phyloP scores from a whole-genome alignment of 179 eudicot genomes.

The Sideroxylon spinosum region DNA sequence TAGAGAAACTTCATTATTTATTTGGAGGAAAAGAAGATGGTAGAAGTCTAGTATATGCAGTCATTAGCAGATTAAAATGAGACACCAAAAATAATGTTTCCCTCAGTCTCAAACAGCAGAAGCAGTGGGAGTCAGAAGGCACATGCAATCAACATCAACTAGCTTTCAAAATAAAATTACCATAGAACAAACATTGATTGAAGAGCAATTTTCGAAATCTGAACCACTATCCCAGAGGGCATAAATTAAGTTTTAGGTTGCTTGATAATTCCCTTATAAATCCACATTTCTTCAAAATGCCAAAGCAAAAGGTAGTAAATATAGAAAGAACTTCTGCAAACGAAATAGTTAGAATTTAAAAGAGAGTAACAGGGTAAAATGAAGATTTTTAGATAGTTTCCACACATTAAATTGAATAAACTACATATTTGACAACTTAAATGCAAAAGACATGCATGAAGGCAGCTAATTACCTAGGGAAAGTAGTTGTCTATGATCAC shows the following conservation, averaged over 20 bases:
- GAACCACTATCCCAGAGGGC: background rate
- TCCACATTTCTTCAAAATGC: background rate
- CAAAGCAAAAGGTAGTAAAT: background rate
- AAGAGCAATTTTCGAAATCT: conserved; percentile 7
- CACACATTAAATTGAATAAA: background rate
- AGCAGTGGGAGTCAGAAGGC: background rate
- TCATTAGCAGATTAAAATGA: background rate
- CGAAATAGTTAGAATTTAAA: background rate
- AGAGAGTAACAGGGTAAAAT: background rate
- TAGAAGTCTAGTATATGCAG: too few species aligned
- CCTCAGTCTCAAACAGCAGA: background rate
- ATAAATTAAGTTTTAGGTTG: background rate
- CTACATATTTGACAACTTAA: background rate
- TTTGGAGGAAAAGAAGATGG: too few species aligned
- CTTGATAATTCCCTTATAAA: background rate
- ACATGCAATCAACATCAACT: background rate
- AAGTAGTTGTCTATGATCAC: conserved; percentile 52
- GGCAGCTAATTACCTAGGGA: conserved; percentile 14
- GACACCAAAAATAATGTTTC: too few species aligned
- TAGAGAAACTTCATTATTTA: background rate
- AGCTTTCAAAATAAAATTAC: background rate
- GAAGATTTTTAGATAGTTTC: background rate
- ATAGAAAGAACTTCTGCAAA: background rate
- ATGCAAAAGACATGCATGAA: background rate
- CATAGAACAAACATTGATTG: background rate